phyloP scores from a whole-genome alignment of 2,329 filamentous ascomycete genomes.

The Alternaria postmessia region DNA sequence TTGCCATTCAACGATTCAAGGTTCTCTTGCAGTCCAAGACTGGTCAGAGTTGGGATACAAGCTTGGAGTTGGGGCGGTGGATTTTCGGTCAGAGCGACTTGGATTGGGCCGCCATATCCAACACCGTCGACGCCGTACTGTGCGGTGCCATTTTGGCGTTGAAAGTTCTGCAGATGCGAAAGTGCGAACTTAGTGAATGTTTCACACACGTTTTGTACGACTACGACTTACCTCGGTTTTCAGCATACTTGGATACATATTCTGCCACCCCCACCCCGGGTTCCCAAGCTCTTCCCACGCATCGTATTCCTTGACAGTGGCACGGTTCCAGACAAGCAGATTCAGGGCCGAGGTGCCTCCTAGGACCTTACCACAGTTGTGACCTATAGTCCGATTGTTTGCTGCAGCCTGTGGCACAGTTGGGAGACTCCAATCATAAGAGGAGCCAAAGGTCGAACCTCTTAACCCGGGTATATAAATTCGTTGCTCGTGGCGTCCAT shows the following conservation, averaged over 20 bases:
- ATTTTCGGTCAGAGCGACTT: slow-evolving; percentile 51
- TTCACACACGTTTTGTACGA: neutral
- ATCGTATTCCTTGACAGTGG: slow-evolving; percentile 52
- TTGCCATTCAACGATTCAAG: slow-evolving; percentile 58
- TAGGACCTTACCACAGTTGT: slow-evolving; percentile 36
- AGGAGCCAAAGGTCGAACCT: slow-evolving; percentile 28
- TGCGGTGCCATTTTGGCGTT: slow-evolving; percentile 20
- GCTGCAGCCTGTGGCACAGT: slow-evolving; percentile 52
- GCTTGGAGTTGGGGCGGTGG: slow-evolving; percentile 54
- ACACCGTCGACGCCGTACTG: slow-evolving; percentile 37
- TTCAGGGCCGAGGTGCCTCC: slow-evolving; percentile 49
- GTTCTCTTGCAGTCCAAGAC: slow-evolving; percentile 53
- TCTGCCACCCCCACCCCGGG: slow-evolving; percentile 62
- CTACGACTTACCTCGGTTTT: neutral
- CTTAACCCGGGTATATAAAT: slow-evolving; percentile 33
- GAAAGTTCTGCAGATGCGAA: slow-evolving; percentile 34
- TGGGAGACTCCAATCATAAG: slow-evolving; percentile 51
- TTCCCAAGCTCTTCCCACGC: slow-evolving; percentile 67
- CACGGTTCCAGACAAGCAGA: slow-evolving; percentile 47
- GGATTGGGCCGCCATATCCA: slow-evolving; percentile 39
- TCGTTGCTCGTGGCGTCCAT: slow-evolving; percentile 28
- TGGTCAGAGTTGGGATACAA: slow-evolving; percentile 58
- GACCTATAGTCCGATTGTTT: slow-evolving; percentile 38
- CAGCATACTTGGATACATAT: slow-evolving; percentile 47
- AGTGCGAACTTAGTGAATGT: neutral